phyloP scores from a whole-genome alignment of 2,329 filamentous ascomycete species.

The Diaporthe batatas region DNA sequence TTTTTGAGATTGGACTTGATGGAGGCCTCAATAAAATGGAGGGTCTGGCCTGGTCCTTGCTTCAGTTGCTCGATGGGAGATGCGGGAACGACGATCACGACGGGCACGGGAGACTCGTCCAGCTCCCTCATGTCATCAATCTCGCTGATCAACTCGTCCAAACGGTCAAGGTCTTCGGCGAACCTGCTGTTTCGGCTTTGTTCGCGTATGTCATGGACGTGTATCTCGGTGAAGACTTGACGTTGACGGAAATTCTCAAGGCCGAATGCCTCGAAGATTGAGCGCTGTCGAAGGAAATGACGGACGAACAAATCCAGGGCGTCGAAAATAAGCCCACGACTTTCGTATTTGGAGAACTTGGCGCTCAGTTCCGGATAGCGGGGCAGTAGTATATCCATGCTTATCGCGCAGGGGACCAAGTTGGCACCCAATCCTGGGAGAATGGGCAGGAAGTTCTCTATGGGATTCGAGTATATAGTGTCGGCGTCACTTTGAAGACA shows the following conservation, averaged over 20 bases:
- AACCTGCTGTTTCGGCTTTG: too few relatives aligned
- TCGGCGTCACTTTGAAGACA: not conserved
- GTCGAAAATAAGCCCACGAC: accelerated
- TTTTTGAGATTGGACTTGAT: too few relatives aligned
- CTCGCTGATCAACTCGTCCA: not conserved
- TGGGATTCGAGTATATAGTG: too few relatives aligned
- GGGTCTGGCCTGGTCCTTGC: too few relatives aligned
- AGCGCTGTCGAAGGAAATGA: not conserved
- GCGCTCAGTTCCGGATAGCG: not conserved
- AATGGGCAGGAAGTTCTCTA: too few relatives aligned
- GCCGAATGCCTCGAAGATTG: not conserved
- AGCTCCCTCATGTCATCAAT: not conserved
- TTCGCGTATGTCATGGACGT: not conserved
- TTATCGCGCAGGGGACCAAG: too few relatives aligned
- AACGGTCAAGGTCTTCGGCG: not conserved
- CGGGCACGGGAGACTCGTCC: not conserved
- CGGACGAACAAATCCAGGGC: not conserved
- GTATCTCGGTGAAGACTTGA: not conserved
- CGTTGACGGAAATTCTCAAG: not conserved
- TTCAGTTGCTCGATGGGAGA: too few relatives aligned
- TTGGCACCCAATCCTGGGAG: too few relatives aligned
- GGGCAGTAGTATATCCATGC: not conserved
- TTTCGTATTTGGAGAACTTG: not conserved
- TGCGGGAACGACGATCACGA: too few relatives aligned
- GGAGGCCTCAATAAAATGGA: too few relatives aligned